A percentile compares a stretch with the other conserved stretches of the same genome.
Conservation (phyloP, 2,329 filamentous ascomycete species). For the Trichophaea hybrida region DNA sequence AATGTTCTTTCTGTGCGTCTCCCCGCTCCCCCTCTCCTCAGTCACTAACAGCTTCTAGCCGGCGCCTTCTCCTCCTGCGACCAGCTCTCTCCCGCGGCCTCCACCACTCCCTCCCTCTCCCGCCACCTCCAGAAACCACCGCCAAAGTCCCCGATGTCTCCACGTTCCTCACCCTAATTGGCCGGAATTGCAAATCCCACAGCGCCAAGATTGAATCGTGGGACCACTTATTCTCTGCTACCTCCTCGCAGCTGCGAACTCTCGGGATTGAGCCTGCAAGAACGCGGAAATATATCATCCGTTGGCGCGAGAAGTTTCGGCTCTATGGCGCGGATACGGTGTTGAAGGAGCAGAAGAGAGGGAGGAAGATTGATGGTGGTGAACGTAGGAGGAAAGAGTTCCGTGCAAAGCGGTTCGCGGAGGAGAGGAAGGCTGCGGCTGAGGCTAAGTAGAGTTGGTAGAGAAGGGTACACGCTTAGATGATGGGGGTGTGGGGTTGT, state of each 20-base stretch:
- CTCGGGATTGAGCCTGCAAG: slow-evolving; percentile 78
- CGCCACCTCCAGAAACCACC: slow-evolving; percentile 52
- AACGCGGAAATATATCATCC: slow-evolving; percentile 65
- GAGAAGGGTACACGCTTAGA: no score
- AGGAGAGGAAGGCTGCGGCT: slow-evolving; percentile 41
- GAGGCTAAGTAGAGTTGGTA: no score
- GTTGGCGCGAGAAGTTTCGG: slow-evolving; percentile 69
- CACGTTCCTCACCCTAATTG: slow-evolving; percentile 83
- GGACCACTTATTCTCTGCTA: slow-evolving; percentile 76
- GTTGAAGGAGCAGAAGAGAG: slow-evolving; percentile 62
- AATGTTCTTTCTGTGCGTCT: slow-evolving; percentile 15
- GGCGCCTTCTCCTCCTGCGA: slow-evolving; percentile 7
- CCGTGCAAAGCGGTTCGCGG: slow-evolving; percentile 67
- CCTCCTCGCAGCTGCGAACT: slow-evolving; percentile 61
- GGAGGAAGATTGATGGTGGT: slow-evolving; percentile 89
- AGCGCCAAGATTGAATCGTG: slow-evolving; percentile 76
- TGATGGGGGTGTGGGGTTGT: no score
- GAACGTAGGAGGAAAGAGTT: slow-evolving; percentile 80
- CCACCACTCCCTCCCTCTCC: slow-evolving; percentile 32
- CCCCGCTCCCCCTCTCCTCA: slow-evolving; percentile 5
- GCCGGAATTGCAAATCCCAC: slow-evolving; percentile 70
- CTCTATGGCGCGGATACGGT: slow-evolving; percentile 49
- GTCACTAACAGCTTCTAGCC: background rate
- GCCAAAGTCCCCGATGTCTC: slow-evolving; percentile 72
- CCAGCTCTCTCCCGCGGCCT: slow-evolving; percentile 30